These are phyloP conservation scores for Leccinellum rugosiceps DNA, from an alignment of 768 basidiomycete genomes.

Conservation along the genomic window DNA sequence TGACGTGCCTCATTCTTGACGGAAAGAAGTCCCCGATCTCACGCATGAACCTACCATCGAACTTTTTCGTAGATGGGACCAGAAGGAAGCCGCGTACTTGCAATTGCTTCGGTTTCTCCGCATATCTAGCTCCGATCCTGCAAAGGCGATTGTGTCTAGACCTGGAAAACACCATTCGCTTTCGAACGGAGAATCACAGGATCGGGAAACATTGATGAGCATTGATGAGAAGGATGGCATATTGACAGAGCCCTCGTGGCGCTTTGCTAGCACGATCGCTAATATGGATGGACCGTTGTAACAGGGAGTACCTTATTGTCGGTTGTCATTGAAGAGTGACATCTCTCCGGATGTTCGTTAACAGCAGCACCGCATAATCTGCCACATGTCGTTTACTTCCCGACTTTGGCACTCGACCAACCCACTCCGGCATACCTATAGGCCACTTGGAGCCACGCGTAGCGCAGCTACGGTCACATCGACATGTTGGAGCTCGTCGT, in stretches of 20 bases:
- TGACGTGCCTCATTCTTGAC: background rate
- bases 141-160: constrained; percentile 48
- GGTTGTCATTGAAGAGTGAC: background rate
- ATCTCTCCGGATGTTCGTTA: background rate
- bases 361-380: background rate
- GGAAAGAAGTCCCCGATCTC: constrained; percentile 72
- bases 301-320: background rate
- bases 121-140: constrained; percentile 57
- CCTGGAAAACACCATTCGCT: constrained; percentile 53
- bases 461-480: background rate
- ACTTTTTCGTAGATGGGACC: constrained; percentile 77
- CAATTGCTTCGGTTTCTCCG: constrained; percentile 73
- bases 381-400: background rate
- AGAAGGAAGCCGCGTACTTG: constrained; percentile 67
- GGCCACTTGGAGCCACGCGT: background rate
- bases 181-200: constrained; percentile 17
- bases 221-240: constrained; percentile 27
- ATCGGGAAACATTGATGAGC: constrained; percentile 21
- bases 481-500: background rate
- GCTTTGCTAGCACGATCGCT: constrained; percentile 38
- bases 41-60: constrained; percentile 68
- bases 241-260: constrained; percentile 28
- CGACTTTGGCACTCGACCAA: background rate
- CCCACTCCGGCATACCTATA: background rate
- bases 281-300: constrained; percentile 35